phyloP scores from a whole-genome alignment of 768 basidiomycete species.

The Cyclocybe cylindracea region DNA sequence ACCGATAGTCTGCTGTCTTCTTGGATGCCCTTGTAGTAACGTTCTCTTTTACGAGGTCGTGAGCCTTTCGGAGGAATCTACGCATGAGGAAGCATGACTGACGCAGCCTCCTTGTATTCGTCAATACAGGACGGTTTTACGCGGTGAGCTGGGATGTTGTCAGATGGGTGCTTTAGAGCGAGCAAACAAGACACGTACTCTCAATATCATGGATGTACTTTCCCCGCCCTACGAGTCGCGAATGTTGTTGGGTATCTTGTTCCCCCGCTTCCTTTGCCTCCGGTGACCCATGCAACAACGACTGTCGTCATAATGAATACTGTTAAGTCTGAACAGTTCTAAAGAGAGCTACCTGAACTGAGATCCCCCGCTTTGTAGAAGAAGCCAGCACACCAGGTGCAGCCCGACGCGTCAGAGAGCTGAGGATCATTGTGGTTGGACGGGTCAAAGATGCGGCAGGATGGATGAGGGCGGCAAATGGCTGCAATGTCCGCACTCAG shows the following conservation, averaged over 20 bases:
- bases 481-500: not conserved
- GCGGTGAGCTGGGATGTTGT: slow-evolving; percentile 62
- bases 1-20: slow-evolving; percentile 73
- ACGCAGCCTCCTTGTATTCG: slow-evolving; percentile 91
- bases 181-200: slow-evolving; percentile 47
- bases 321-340: slow-evolving; percentile 4
- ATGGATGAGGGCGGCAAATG: not conserved
- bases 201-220: slow-evolving; percentile 94
- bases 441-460: slow-evolving; percentile 13
- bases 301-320: slow-evolving; percentile 46
- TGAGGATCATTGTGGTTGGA: slow-evolving; percentile 30
- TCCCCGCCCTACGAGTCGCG: slow-evolving; percentile 84
- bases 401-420: slow-evolving; percentile 27
- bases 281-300: slow-evolving; percentile 90
- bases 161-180: not conserved
- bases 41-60: slow-evolving; percentile 51
- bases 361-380: slow-evolving; percentile 49
- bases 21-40: slow-evolving; percentile 81
- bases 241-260: slow-evolving; percentile 77
- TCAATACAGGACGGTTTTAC: slow-evolving; percentile 81
- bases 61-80: not conserved
- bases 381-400: slow-evolving; percentile 22
- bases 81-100: slow-evolving; percentile 26
- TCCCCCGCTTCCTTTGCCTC: slow-evolving; percentile 87
- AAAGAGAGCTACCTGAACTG: slow-evolving; percentile 54